These are phyloP conservation scores for Aspergillus haitiensis DNA, from an alignment of 495 filamentous ascomycete genomes.

Conservation along the genomic window DNA sequence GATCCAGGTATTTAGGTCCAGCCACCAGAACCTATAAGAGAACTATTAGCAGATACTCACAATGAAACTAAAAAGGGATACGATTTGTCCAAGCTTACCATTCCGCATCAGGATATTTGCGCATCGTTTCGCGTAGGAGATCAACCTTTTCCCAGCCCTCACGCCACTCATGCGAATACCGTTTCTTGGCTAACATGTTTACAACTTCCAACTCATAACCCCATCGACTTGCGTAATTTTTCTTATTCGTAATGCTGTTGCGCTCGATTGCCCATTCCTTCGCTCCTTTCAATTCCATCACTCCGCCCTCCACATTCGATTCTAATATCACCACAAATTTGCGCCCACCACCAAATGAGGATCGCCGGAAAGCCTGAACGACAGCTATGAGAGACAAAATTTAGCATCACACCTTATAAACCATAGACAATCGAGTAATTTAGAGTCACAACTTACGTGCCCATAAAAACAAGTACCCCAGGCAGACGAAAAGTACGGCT, in stretches of 20 bases:
- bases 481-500: conserved; percentile 57
- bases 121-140: conserved; percentile 84
- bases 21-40: conserved; percentile 91
- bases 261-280: conserved; percentile 98
- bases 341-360: conserved; percentile 73
- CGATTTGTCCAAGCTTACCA: conserved; percentile 60
- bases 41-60: neutral
- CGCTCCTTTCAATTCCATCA: conserved; percentile 98
- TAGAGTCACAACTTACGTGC: conserved; percentile 35
- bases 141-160: conserved; percentile 99
- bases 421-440: neutral
- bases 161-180: conserved; percentile 98
- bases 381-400: conserved; percentile 26
- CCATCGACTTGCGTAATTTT: conserved; percentile 81
- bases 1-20: conserved; percentile 95
- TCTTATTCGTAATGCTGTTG: conserved; percentile 93
- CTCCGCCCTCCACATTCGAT: conserved; percentile 91
- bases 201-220: conserved; percentile 95
- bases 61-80: neutral
- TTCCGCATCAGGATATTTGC: conserved; percentile 92
- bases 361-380: conserved; percentile 52
- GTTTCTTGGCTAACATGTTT: conserved; percentile 97
- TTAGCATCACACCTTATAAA: neutral
- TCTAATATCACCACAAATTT: conserved; percentile 94
- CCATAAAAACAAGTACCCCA: conserved; percentile 63